Evolutionary conservation across 2,329 filamentous ascomycete genomes (phyloP).

Genomic region (Colletotrichum liriopes): DNA sequence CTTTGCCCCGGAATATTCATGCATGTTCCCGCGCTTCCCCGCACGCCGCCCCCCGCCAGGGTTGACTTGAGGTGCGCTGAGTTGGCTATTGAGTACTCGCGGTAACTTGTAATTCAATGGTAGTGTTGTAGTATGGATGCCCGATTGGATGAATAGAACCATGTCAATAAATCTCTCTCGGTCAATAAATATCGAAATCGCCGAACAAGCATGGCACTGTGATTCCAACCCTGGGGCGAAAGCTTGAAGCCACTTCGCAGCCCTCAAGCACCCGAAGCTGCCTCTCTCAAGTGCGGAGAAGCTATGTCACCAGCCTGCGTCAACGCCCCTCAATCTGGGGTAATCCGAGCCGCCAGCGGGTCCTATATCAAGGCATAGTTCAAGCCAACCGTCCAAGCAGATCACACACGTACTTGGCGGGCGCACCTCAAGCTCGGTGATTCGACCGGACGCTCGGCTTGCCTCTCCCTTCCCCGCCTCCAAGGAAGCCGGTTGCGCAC

Average conservation of each 20-base stretch:
- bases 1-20: constrained; percentile 29
- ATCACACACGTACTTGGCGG: not conserved
- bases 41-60: constrained; percentile 21
- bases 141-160: no score
- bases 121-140: no score
- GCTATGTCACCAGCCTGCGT: not conserved
- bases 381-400: constrained; percentile 6
- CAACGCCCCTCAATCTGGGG: constrained; percentile 24
- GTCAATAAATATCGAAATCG: not conserved
- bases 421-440: constrained; percentile 14
- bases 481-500: constrained; percentile 18
- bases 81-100: not conserved
- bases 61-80: not conserved
- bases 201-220: not conserved
- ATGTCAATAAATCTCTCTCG: no score
- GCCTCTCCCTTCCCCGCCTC: not conserved
- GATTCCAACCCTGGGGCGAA: not conserved
- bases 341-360: constrained; percentile 40
- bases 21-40: constrained; percentile 22
- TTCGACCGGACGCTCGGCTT: constrained; percentile 22
- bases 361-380: constrained; percentile 20
- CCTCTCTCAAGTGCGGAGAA: constrained; percentile 32
- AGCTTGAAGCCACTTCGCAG: not conserved
- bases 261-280: not conserved
- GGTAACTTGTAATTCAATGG: not conserved